These are phyloP conservation scores for Dothideomycetes sp. DNA, from an alignment of 2,329 filamentous ascomycete species.

Conservation along the genomic window DNA sequence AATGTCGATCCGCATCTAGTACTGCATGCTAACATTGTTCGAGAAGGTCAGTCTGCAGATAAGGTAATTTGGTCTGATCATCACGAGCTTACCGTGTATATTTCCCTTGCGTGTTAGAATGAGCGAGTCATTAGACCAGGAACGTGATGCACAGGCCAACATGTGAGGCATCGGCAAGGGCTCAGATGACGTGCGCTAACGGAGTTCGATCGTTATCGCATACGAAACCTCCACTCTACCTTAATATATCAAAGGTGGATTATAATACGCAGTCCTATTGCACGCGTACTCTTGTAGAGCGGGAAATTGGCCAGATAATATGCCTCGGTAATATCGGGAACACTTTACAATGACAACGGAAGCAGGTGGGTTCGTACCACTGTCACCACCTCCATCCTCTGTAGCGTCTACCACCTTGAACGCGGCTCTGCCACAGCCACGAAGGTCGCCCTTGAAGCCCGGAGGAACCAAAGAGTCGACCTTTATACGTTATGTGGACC, in stretches of 20 bases:
- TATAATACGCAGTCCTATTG: too few species aligned
- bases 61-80: background rate
- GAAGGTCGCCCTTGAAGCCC: conserved; percentile 40
- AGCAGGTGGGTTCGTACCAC: conserved; percentile 10
- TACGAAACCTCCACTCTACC: too few species aligned
- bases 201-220: too few species aligned
- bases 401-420: conserved; percentile 27
- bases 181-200: too few species aligned
- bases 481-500: conserved; percentile 47
- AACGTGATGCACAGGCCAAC: too few species aligned
- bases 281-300: too few species aligned
- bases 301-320: too few species aligned
- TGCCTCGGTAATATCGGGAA: background rate
- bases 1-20: background rate
- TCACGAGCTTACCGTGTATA: background rate
- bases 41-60: background rate
- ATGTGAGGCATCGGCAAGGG: too few species aligned
- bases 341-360: conserved; percentile 2
- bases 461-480: conserved; percentile 48
- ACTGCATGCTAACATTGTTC: background rate
- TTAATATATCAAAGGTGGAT: background rate
- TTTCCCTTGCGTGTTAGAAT: too few species aligned
- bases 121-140: too few species aligned
- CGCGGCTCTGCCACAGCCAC: conserved; percentile 39
- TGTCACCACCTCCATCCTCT: conserved; percentile 40